Conservation (phyloP, 2,329 filamentous ascomycete genomes). For the Monilinia fructicola region DNA sequence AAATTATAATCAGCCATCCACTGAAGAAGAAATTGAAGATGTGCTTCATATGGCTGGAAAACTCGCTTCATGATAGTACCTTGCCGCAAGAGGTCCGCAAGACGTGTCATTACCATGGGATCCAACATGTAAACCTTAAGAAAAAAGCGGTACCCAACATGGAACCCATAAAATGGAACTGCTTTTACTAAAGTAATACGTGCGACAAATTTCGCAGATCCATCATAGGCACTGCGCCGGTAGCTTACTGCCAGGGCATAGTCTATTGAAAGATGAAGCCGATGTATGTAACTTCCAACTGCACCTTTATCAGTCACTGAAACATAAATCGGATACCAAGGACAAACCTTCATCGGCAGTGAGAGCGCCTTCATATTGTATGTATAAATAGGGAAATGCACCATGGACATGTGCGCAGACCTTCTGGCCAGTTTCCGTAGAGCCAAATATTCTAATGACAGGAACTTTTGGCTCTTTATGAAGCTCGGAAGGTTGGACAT, state of each 20-base stretch:
- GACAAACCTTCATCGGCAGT: constrained; percentile 64
- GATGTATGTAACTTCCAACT: constrained; percentile 76
- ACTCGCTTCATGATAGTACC: constrained; percentile 80
- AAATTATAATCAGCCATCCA: constrained; percentile 99
- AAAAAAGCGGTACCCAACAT: constrained; percentile 87
- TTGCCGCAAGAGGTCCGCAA: constrained; percentile 83
- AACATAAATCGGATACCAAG: neutral
- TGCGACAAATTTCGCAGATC: constrained; percentile 73
- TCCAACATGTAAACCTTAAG: constrained; percentile 95
- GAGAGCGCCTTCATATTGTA: constrained; percentile 76
- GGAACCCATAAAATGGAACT: constrained; percentile 91
- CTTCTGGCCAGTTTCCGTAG: constrained; percentile 92
- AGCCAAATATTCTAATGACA: constrained; percentile 85
- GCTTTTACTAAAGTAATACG: constrained; percentile 91
- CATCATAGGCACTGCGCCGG: constrained; percentile 69
- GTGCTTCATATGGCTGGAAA: constrained; percentile 92
- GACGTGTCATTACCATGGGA: constrained; percentile 78
- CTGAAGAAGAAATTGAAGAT: constrained; percentile 87
- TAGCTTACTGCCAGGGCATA: constrained; percentile 86
- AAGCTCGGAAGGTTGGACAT: constrained; percentile 57
- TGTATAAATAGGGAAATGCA: constrained; percentile 91
- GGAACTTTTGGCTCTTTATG: constrained; percentile 72
- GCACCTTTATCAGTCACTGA: constrained; percentile 28
- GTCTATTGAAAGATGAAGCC: constrained; percentile 83
- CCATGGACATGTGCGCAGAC: constrained; percentile 96